Base-by-base conservation (phyloP, 257 asterid genomes). In the Capsicum baccatum region DNA sequence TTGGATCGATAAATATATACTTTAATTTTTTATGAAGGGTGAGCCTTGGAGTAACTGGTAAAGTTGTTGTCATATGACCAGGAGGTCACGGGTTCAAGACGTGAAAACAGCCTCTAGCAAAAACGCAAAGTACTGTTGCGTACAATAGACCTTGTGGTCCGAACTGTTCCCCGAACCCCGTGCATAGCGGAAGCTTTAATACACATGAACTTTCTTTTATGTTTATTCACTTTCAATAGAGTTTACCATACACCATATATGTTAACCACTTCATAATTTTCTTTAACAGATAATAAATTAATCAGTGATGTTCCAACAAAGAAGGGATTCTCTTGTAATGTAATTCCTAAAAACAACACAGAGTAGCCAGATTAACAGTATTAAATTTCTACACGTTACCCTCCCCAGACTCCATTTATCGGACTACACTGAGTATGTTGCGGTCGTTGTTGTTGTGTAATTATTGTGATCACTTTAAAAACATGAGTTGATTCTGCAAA, bases 401-500 rank as follows among this genome's bases (percentile, higher is more conserved):
- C 3, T 39, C 44, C 44, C 44, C 44, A 0, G 44, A 39, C 44
- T 26, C 33, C 44, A 39, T 4, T 39, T 39, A 39, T 39, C 44
- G 44, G 44, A 39, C 44, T 39, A 39, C 4, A 39, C 44, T 39
- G 44, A 4, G 44, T 39, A 39, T 39, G 44, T 39, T 39, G 44
- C 5, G 3, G 44, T 39, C 5, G 44, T 39, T 39, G 44, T 39
- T 39, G 44, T 39, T 39, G 44, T 39, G 10, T 52, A 76, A 26
- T 52, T 76, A 26, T 76, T 52, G 81, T 14, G 48, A 76, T 76
- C 64, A 26, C 48, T 76, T 76, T 26, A 76, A 33, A 52, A 76
- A 54, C 19, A 54, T 2, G 48, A 54, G 81, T 52, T 76, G 42
- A 54, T 76, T 52, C 47, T 8, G 81, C 37, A 26, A 7, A 76